Evolutionary conservation across 2,329 filamentous ascomycete species (phyloP), one percentile per base, ranked within the genome.

Genomic region (Claviceps humidiphila): DNA sequence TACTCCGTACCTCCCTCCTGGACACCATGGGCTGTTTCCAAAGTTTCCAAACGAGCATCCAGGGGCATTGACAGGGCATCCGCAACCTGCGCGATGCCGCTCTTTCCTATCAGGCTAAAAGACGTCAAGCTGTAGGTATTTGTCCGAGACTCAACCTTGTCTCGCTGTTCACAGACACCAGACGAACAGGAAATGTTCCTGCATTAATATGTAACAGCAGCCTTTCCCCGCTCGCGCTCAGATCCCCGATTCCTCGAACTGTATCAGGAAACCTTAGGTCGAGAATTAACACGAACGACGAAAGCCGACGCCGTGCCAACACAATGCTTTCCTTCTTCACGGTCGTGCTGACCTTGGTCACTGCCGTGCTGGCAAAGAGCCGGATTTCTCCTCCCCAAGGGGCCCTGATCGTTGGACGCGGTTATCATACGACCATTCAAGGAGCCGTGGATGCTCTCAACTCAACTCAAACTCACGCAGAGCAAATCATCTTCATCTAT

Each of bases 401-500:
- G 8, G 50, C 50, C 5, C 7, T 51, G 1, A 17, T 51, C 44
- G 50, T 51, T 1, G 50, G 50, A 22, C 14, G n/a, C 2, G 43
- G 50, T 13, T 20, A 42, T 20, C 30, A 47, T 22, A 4, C 14
- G 3, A 51, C 22, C 3, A 47, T 51, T n/a, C 50, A 51, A 13
- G 14, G 4, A 1, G 50, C 50, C 16, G 43, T 51, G 5, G 16
- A 51, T 41, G 50, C 50, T 13, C 50, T 51, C 22, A 16, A 34
- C 16, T 17, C 42, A 7, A n/a, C 26, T 30, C 26, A 43, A 16
- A 17, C 39, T 6, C 5, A n/a, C 5, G 14, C 2, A 8, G 50
- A 47, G 43, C 50, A 51, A 13, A n/a, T 5, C 43, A 42, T 51
- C 50, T 51, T 51, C 30, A 47, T 51, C 17, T n/a, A 41, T 6